Percentiles rank a stretch among this genome's conserved stretches.
Evolutionary conservation across 768 basidiomycete genomes (phyloP).

Genomic region (Podaxis sp.): DNA sequence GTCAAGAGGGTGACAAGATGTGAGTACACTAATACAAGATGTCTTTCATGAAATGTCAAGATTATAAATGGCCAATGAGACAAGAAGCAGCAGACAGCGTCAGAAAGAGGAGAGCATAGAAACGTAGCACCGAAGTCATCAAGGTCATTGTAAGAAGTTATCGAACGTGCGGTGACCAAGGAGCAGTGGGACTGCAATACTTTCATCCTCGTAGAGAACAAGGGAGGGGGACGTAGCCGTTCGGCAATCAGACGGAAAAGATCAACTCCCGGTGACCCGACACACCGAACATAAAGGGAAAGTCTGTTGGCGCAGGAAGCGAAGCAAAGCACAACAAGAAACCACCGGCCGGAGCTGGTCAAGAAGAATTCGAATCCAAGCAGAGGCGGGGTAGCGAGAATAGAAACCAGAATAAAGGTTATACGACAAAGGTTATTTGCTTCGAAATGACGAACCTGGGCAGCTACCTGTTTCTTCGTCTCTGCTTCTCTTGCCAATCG

Average conservation of each 20-base stretch:
- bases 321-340: background rate
- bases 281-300: background rate
- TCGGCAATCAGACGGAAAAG: background rate
- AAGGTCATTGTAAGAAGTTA: background rate
- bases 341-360: background rate
- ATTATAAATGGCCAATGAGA: background rate
- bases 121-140: background rate
- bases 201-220: constrained; percentile 8
- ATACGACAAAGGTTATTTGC: background rate
- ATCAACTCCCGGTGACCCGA: background rate
- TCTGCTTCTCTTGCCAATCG: constrained; percentile 55
- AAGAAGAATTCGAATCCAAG: background rate
- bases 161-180: constrained; percentile 2
- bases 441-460: constrained; percentile 43
- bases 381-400: constrained; percentile 3
- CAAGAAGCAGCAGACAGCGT: background rate
- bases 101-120: background rate
- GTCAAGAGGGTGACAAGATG: constrained; percentile 10
- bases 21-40: constrained; percentile 15
- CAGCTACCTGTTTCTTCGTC: constrained; percentile 49
- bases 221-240: background rate
- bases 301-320: background rate
- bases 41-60: constrained; percentile 2
- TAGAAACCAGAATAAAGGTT: background rate
- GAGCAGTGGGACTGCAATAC: constrained; percentile 6